Evolutionary conservation across 2,329 filamentous ascomycete genomes (phyloP), one percentile per base, ranked within the genome.

Genomic region (Fusarium sp.): DNA sequence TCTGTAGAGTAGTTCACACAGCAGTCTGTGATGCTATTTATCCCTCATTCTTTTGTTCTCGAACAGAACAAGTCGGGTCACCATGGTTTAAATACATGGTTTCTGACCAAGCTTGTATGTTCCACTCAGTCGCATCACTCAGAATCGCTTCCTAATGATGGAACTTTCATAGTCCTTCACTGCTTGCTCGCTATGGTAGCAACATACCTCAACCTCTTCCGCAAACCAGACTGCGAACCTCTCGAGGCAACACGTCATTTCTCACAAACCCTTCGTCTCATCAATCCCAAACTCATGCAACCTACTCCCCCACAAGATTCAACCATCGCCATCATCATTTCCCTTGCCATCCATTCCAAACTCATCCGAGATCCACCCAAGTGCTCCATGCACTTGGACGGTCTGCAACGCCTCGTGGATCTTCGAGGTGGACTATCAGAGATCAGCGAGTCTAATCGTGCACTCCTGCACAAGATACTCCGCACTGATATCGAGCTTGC

Each of bases 11-110:
- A 74, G 75, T 74, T 37, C 67, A 76, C 27, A 67, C 68, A 4
- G 64, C 68, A 5, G 52, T 77, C 18, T 67, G 58, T 1, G 70
- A 75, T 50, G 40, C 62, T 0, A 61, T 77, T 20, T 77, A 76
- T 31, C 75, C 74, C 11, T 37, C 65, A 31, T 24, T 58, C 10
- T 77, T 77, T 5, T 76, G 75, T n/a, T 69, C 70, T 3, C 70
- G 70, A 18, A 65, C 68, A 4, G 59, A 64, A 5, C 64, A 67
- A 16, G 50, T 56, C 14, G 50, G 58, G 0, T 24, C 62, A 9
- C 74, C 75, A 10, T 77, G 75, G 71, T 74, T 74, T 31, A 66
- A 37, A 6, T 74, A 66, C 40, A 76, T 76, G 70, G 31, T 75
- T 7, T 47, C 66, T 3, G 72, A 76, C 16, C 64, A 67, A 54